phyloP scores from a whole-genome alignment of 768 basidiomycete species.

The Serendipita vermifera region DNA sequence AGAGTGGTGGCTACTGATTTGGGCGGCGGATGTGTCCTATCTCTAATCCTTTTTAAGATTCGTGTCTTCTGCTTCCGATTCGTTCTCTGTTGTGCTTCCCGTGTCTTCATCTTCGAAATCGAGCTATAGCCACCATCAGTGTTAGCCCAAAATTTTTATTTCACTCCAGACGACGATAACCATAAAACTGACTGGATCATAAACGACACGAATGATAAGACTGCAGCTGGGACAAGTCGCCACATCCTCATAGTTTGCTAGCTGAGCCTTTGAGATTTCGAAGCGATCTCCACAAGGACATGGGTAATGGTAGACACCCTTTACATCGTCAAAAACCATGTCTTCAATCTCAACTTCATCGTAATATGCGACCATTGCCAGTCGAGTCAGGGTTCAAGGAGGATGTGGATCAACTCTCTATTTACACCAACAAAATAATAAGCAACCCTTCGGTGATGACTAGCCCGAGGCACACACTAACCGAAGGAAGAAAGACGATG shows the following conservation, averaged over 20 bases:
- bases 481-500: too few species aligned
- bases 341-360: slow-evolving; percentile 98
- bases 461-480: too few species aligned
- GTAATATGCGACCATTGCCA: slow-evolving; percentile 84
- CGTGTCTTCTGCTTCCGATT: not conserved
- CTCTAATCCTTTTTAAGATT: not conserved
- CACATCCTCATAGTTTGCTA: slow-evolving; percentile 81
- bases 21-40: too few species aligned
- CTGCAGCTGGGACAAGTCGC: slow-evolving; percentile 96
- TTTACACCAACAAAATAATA: too few species aligned
- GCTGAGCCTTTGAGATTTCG: slow-evolving; percentile 78
- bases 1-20: too few species aligned
- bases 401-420: too few species aligned
- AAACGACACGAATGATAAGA: slow-evolving; percentile 81
- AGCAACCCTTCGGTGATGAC: too few species aligned
- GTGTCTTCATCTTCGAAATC: not conserved
- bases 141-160: not conserved
- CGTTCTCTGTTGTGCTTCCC: slow-evolving; percentile 4
- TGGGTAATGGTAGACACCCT: slow-evolving; percentile 84
- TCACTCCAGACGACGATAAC: slow-evolving; percentile 1
- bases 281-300: slow-evolving; percentile 98
- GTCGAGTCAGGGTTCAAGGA: too few species aligned
- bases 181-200: slow-evolving; percentile 66
- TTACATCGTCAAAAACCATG: slow-evolving; percentile 78
- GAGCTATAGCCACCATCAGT: not conserved